These are phyloP conservation scores for Saccharomyces eubayanus DNA, from an alignment of 805 yeast genomes.

Conservation along the genomic window DNA sequence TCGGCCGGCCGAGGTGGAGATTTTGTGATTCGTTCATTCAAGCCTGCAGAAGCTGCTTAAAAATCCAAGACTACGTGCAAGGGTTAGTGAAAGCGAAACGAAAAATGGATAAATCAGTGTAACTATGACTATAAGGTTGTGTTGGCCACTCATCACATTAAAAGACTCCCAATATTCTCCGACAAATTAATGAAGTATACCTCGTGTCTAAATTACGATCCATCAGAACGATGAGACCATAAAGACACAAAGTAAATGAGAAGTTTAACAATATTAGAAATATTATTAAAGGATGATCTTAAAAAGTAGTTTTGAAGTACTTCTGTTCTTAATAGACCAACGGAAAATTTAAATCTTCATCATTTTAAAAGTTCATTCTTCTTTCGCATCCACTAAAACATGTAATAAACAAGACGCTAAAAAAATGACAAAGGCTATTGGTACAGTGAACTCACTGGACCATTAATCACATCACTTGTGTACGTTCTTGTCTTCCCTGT, in stretches of 20 bases:
- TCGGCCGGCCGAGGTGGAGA: neutral
- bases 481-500: neutral
- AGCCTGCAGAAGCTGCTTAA: neutral
- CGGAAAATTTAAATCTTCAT: conserved; percentile 28
- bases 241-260: conserved; percentile 2
- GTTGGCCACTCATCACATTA: conserved; percentile 57
- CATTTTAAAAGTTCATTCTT: conserved; percentile 9
- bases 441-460: neutral
- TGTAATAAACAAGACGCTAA: neutral
- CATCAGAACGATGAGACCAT: conserved; percentile 18
- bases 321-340: conserved; percentile 28
- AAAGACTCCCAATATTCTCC: conserved; percentile 31
- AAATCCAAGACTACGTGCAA: neutral
- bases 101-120: conserved; percentile 14
- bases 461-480: neutral
- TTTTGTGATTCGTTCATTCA: neutral
- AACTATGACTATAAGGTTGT: conserved; percentile 49
- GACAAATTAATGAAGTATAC: neutral
- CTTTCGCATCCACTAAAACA: neutral
- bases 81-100: neutral
- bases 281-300: conserved; percentile 11
- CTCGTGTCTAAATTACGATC: conserved; percentile 1
- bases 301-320: conserved; percentile 16
- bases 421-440: neutral
- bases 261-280: conserved; percentile 3